A percentile compares a stretch with the other conserved stretches of the same genome.
Conservation (phyloP, 108 stramenopile genomes). For the Parietichytrium sp. region DNA sequence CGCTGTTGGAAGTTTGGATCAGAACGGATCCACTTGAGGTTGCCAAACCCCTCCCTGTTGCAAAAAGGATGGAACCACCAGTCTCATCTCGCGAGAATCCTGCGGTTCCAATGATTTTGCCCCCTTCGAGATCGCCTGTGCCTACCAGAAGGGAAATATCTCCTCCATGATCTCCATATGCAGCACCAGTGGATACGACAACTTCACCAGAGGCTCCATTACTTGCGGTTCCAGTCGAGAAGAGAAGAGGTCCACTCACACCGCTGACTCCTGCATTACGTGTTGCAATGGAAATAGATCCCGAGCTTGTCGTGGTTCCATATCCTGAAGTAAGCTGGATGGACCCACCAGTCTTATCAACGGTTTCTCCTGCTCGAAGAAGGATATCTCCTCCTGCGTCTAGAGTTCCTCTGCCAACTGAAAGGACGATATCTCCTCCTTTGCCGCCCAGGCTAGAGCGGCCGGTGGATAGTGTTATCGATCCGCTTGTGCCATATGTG, state of each 20-base stretch:
- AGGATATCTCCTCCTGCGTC: slow-evolving; percentile 48
- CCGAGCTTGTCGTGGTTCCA: slow-evolving; percentile 42
- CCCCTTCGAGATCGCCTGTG: slow-evolving; percentile 38
- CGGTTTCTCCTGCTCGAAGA: slow-evolving; percentile 27
- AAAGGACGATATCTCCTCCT: slow-evolving; percentile 45
- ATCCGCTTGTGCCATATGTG: slow-evolving; percentile 47
- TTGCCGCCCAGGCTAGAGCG: slow-evolving; percentile 33
- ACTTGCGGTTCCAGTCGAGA: slow-evolving; percentile 53
- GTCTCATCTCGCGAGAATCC: background rate
- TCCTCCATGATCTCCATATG: slow-evolving; percentile 44
- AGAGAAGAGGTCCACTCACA: slow-evolving; percentile 44
- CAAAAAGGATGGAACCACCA: slow-evolving; percentile 39
- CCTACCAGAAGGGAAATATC: slow-evolving; percentile 52
- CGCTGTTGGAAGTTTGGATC: slow-evolving; percentile 48
- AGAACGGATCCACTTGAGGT: slow-evolving; percentile 48
- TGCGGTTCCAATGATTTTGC: background rate
- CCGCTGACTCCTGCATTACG: slow-evolving; percentile 49
- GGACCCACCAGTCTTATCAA: slow-evolving; percentile 39
- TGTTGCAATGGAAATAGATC: slow-evolving; percentile 40
- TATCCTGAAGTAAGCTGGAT: slow-evolving; percentile 41
- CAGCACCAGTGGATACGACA: slow-evolving; percentile 48
- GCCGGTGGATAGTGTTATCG: slow-evolving; percentile 47
- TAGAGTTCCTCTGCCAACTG: slow-evolving; percentile 53
- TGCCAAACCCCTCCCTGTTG: slow-evolving; percentile 14
- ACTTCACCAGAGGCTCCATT: slow-evolving; percentile 51